Conservation (phyloP, 1,284 basidiomycete genomes). For the Malassezia pachydermatis region DNA sequence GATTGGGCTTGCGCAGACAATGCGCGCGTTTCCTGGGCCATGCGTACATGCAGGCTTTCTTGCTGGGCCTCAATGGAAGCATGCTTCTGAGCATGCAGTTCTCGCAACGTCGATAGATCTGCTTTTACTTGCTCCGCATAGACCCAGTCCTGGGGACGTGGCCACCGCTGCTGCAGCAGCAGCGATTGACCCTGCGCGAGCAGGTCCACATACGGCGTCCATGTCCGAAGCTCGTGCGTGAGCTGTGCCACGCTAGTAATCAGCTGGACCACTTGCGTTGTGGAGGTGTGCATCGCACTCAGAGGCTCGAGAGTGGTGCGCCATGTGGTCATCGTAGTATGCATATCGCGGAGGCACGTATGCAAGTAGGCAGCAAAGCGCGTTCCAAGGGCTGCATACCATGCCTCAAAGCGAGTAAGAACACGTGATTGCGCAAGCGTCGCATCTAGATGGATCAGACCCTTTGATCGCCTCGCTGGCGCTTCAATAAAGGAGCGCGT, state of each 20-base stretch:
- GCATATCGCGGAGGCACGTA: conserved; percentile 91
- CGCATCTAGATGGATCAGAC: conserved; percentile 84
- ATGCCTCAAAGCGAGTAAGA: conserved; percentile 94
- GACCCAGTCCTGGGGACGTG: conserved; percentile 93
- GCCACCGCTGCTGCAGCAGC: conserved; percentile 87
- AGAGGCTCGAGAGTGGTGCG: conserved; percentile 86
- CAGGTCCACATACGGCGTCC: conserved; percentile 92
- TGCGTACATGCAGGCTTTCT: conserved; percentile 90
- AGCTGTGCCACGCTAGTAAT: conserved; percentile 99
- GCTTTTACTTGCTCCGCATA: conserved; percentile 94
- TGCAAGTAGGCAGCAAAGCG: conserved; percentile 83
- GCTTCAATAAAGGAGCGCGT: conserved; percentile 92
- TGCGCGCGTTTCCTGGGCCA: conserved; percentile 97
- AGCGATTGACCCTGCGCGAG: conserved; percentile 92
- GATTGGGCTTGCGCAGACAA: conserved; percentile 60
- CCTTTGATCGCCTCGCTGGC: conserved; percentile 81
- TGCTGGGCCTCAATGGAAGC: conserved; percentile 96
- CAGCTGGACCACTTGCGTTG: conserved; percentile 92
- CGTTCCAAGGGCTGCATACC: conserved; percentile 84
- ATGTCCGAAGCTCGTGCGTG: conserved; percentile 88
- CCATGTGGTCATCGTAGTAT: conserved; percentile 79
- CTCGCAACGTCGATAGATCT: conserved; percentile 96
- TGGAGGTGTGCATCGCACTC: conserved; percentile 59
- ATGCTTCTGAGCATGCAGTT: conserved; percentile 94
- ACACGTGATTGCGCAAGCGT: conserved; percentile 94